Evolutionary conservation across 495 filamentous ascomycete species (phyloP).

Genomic region (Paragyromitra xinjiangensis): DNA sequence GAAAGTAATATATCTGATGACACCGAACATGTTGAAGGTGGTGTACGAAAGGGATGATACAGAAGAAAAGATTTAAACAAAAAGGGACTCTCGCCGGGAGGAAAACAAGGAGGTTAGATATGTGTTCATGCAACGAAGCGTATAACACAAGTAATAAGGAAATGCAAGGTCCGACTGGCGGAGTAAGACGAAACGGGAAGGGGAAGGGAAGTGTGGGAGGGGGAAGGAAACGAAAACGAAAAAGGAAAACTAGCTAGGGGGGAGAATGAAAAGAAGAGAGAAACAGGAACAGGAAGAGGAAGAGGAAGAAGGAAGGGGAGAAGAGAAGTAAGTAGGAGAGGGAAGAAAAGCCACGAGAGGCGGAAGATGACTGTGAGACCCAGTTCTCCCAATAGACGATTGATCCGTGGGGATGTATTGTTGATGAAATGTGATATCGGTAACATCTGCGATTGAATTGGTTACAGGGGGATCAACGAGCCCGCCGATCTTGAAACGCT

Average conservation of each 20-base stretch:
- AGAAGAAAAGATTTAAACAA: not conserved
- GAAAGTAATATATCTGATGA: constrained; percentile 1
- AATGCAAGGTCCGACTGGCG: constrained; percentile 10
- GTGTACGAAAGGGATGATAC: not conserved
- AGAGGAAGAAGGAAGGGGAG: not conserved
- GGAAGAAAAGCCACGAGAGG: not conserved
- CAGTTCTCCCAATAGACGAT: not conserved
- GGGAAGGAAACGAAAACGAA: not conserved
- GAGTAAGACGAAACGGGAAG: not conserved
- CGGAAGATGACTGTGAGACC: not conserved
- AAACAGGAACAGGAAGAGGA: not conserved
- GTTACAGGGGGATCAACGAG: not conserved
- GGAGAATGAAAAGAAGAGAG: not conserved
- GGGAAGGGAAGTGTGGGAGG: not conserved
- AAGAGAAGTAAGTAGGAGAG: not conserved
- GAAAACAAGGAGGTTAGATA: not conserved
- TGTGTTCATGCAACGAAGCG: not conserved
- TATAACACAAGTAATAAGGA: not conserved
- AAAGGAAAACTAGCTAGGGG: not conserved
- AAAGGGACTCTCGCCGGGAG: constrained; percentile 13
- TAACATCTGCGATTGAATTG: not conserved
- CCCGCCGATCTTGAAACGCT: constrained; percentile 12
- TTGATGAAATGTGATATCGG: constrained; percentile 2
- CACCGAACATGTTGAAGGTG: constrained; percentile 11
- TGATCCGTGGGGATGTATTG: not conserved